Evolutionary conservation across 1,284 basidiomycete genomes (phyloP).

Genomic region (Farysia itapuensis): DNA sequence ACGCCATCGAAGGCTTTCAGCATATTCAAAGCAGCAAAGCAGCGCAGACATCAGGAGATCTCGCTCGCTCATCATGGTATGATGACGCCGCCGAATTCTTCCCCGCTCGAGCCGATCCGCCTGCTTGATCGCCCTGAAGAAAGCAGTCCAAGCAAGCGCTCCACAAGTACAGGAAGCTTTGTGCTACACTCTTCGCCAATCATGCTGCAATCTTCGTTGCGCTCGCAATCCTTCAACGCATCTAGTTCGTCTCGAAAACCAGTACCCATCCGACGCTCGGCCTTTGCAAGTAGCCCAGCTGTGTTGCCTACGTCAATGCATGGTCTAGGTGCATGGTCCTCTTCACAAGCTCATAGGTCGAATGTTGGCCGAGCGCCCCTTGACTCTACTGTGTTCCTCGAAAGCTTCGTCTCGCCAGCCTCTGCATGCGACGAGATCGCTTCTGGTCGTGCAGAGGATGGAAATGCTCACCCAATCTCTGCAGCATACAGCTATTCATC

Average conservation of each 20-base stretch:
- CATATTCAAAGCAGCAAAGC: conserved; percentile 29
- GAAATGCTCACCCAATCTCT: conserved; percentile 38
- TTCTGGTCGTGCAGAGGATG: conserved; percentile 7
- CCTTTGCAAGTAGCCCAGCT: neutral
- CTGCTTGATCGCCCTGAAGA: neutral
- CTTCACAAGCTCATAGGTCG: neutral
- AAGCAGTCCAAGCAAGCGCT: conserved; percentile 1
- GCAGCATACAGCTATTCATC: conserved; percentile 46
- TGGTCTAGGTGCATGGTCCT: neutral
- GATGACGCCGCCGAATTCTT: conserved; percentile 30
- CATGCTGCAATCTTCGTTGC: neutral
- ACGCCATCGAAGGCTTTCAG: conserved; percentile 42
- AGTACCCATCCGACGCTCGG: neutral
- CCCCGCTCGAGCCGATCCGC: conserved; percentile 20
- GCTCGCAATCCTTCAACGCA: neutral
- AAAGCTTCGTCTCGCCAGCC: conserved; percentile 29
- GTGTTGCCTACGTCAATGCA: neutral
- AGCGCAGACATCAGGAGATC: conserved; percentile 9
- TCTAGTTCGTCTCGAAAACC: neutral
- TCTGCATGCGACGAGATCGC: conserved; percentile 9
- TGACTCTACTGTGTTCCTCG: conserved; percentile 20
- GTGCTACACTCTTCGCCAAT: neutral
- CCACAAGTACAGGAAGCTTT: neutral
- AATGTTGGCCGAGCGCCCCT: neutral
- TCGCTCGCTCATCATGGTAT: conserved; percentile 16